A percentile compares a stretch with the other conserved stretches of the same genome.
These are phyloP conservation scores for Tritrichomonas foetus DNA, from an alignment of 208 protist genomes.

Conservation along the genomic window DNA sequence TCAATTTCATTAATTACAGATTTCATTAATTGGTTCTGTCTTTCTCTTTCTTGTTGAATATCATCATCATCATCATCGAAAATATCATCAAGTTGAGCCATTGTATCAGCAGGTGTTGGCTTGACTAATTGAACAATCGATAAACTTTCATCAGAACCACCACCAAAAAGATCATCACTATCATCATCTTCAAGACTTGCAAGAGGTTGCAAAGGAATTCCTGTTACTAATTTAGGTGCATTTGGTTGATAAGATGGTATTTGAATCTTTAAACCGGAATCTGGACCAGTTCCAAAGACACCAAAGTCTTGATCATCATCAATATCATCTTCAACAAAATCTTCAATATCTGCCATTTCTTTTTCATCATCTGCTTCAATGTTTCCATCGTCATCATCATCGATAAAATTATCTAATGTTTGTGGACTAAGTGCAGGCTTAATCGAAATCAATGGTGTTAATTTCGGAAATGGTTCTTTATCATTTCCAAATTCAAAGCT, in stretches of 20 bases:
- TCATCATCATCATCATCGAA: neutral
- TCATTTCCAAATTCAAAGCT: no score
- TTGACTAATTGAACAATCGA: neutral
- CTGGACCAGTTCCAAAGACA: neutral
- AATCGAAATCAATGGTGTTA: neutral
- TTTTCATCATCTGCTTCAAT: neutral
- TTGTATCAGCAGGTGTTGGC: neutral
- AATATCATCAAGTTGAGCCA: neutral
- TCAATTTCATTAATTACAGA: neutral
- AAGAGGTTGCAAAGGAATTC: no score
- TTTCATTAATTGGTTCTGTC: neutral
- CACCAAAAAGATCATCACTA: no score
- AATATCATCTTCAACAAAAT: neutral
- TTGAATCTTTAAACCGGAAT: neutral
- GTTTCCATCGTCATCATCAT: neutral
- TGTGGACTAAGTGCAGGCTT: neutral
- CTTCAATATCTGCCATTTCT: neutral
- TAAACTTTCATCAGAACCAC: no score
- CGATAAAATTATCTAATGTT: neutral
- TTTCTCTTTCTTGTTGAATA: neutral
- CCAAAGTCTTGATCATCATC: neutral
- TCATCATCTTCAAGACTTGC: no score
- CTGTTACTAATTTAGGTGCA: no score
- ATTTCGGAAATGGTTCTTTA: neutral
- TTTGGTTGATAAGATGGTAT: no score